Conservation (phyloP, 345 rosid species). For the sweet orange (Citrus sinensis) region DVS_A1.0 CM039163.1:27971001-27971500, state of each 20-base stretch:
- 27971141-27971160: constrained; percentile 71
- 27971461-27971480: too few relatives aligned
- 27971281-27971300: constrained; percentile 84
- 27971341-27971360: background rate
- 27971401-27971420: background rate
- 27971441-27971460: background rate
- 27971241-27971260: constrained; percentile 98
- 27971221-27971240: constrained; percentile 89
- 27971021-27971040: background rate
- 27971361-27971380: background rate
- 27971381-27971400: background rate
- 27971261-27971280: constrained; percentile 97
- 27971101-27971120: constrained; percentile 79
- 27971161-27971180: constrained; percentile 92
- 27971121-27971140: constrained; percentile 63
- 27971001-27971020: background rate
- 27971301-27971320: constrained; percentile 91
- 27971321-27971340: constrained; percentile 60
- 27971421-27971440: background rate
- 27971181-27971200: constrained; percentile 92
- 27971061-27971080: background rate
- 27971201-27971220: constrained; percentile 89
- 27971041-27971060: background rate
- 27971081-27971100: constrained; percentile 85
- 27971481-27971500: background rate